Evolutionary conservation across 1,284 basidiomycete genomes (phyloP), one percentile per base, ranked within the genome.

Genomic region (Afroboletus lepidellus): DNA sequence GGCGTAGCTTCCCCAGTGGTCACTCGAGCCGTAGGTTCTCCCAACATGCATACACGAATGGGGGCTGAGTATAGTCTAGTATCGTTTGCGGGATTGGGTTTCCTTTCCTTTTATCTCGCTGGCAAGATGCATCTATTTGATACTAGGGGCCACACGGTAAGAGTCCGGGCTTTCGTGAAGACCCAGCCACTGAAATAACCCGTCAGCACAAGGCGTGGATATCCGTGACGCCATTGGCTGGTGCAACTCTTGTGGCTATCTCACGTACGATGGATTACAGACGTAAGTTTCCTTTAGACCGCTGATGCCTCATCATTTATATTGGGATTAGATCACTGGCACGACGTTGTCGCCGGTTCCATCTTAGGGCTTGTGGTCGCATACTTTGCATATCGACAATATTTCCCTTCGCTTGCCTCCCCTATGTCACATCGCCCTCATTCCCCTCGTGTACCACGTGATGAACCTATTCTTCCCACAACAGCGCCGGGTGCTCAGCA

Each of bases 81-180:
- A 47, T 90, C 93, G 0, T 98, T 95, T 65, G 92, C 94, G 9
- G 95, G 96, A 1, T 77, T 98, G 4, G 92, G 91, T 2, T 98
- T 94, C 73, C 75, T 99, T 32, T 77, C 89, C 5, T 88, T 92
- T 58, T 98, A 96, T 68, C 72, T 94, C 5, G 88, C 91, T 8
- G 94, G 94, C 5, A 98, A 98, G 71, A 73, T 97, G 62, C 94
- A 96, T 65, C 74, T 98, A 11, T 97, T 94, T 60, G 93, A 97
- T 67, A 74, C 75, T 41, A 78, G 84, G 38, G 93, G 93, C 4
- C 83, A 93, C 69, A 77, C 90, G 27, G 87, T 91, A 64, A 55
- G 82, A 73, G 23, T 18, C 11, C 15, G 24, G 47, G 7, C 6
- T 30, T 20, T 18, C 39, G 46, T 27, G 43, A 48, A 47, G 13